Evolutionary conservation across 768 basidiomycete genomes (phyloP), one percentile per base, ranked within the genome.

Genomic region (Rhodotorula paludigena): DNA sequence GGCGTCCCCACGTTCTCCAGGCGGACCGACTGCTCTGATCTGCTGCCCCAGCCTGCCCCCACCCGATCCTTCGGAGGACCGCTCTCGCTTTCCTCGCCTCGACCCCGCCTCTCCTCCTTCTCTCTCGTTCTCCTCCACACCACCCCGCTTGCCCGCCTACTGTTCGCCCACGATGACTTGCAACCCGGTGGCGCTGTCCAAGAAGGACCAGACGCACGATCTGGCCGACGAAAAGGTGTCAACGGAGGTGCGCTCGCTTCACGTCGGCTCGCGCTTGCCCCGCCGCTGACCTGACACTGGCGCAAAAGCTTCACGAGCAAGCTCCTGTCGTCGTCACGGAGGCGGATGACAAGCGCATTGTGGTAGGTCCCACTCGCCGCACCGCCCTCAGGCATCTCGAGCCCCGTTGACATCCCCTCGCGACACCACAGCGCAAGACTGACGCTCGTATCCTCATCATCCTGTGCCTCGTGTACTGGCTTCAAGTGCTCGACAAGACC

Each of bases 401-500:
- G 10, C 38, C 8, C 39, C 38, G 39, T 9, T 30, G 11, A 32
- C 16, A 25, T n/a, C 55, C 14, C 10, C 33, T 21, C 18, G n/a
- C 3, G 4, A 4, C 6, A 14, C 5, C 11, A 30, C 45, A 64
- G 55, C 60, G 74, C 36, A 73, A 74, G 67, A 78, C 74, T 6
- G 77, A 78, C 56, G 59, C 55, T 41, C 44, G 63, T 54, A 71
- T 77, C 57, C 75, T 77, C 18, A 35, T 69, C 39, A 41, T 76
- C 48, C 64, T 77, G 30, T 62, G 69, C 47, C 10, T 77, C 76
- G 76, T 78, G 11, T 79, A 78, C 67, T 77, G 77, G 73, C 63
- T 80, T 12, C 78, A 79, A 68, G 77, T 77, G 60, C 66, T 74
- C 62, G 78, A 77, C 70, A 75, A 78, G 68, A 64, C 35, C 38